A percentile compares a stretch with the other conserved stretches of the same genome.
These are phyloP conservation scores for Ulmus americana DNA, from an alignment of 331 rosid genomes.

Conservation along the genomic window DNA sequence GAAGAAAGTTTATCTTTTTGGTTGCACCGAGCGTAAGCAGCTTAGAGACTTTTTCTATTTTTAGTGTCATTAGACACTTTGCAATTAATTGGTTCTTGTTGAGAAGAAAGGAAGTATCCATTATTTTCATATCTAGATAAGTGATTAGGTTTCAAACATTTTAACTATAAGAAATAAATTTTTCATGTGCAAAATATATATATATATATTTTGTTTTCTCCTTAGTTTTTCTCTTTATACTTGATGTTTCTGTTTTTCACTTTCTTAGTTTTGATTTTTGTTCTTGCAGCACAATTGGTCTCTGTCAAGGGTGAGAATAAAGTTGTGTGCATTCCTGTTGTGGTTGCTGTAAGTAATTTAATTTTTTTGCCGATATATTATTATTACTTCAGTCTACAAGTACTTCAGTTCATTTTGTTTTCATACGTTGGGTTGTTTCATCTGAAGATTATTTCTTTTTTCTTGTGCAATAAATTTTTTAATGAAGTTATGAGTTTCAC, in stretches of 20 bases:
- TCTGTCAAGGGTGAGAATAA: constrained; percentile 52
- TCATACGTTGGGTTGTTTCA: background rate
- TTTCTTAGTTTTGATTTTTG: constrained; percentile 14
- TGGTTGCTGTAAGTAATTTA: constrained; percentile 72
- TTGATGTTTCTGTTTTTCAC: background rate
- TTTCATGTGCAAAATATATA: background rate
- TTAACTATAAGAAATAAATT: background rate
- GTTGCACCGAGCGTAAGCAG: constrained; percentile 83
- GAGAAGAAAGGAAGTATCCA: background rate
- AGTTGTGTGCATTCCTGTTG: constrained; percentile 69
- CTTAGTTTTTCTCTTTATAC: background rate
- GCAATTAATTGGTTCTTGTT: background rate
- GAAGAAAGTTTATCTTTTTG: constrained; percentile 73
- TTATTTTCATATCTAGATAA: background rate
- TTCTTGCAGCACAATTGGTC: constrained; percentile 77
- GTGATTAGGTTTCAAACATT: background rate
- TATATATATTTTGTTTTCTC: background rate
- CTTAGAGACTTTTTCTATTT: constrained; percentile 7
- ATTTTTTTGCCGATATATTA: constrained; percentile 4
- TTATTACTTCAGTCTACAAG: background rate
- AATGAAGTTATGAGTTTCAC: background rate
- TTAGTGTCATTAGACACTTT: background rate
- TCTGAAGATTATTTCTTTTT: background rate
- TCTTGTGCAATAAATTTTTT: background rate
- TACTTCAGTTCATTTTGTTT: background rate